Percentiles rank a stretch among this genome's conserved stretches.
Conservation (phyloP, 352 stramenopile species). For the Pythium dissimile region DNA sequence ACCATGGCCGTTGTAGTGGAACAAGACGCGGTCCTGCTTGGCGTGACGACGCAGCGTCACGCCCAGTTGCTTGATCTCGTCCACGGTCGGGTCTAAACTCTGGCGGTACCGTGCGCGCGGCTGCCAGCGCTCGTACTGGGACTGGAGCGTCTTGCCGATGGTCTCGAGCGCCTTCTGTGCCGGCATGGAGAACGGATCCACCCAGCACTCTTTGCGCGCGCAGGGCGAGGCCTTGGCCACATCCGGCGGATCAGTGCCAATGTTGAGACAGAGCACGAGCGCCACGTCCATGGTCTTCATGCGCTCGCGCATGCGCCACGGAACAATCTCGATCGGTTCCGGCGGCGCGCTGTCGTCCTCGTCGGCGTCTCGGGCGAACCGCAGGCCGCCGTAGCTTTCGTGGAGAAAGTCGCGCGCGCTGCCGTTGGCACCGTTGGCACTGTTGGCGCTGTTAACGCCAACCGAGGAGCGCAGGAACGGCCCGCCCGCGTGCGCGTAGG, state of each 20-base stretch:
- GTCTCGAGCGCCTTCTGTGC: constrained; percentile 94
- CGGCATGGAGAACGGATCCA: constrained; percentile 94
- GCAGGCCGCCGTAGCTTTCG: constrained; percentile 42
- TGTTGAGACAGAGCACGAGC: constrained; percentile 97
- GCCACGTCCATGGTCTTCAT: constrained; percentile 94
- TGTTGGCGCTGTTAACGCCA: too few species aligned
- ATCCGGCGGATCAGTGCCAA: constrained; percentile 97
- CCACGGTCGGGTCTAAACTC: constrained; percentile 95
- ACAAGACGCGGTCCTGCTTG: constrained; percentile 93
- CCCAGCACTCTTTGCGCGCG: constrained; percentile 97
- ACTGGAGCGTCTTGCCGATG: constrained; percentile 94
- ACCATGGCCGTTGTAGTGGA: constrained; percentile 99
- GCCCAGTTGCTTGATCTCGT: constrained; percentile 95
- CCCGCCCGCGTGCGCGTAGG: not conserved
- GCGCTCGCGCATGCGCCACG: constrained; percentile 83
- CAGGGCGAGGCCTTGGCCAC: constrained; percentile 96
- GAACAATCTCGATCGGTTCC: constrained; percentile 47
- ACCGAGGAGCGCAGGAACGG: too few species aligned
- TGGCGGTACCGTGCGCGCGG: constrained; percentile 91
- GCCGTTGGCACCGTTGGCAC: not conserved
- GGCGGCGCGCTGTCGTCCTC: constrained; percentile 19
- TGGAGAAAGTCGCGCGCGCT: constrained; percentile 18
- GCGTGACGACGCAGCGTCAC: constrained; percentile 89
- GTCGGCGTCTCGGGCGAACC: constrained; percentile 54
- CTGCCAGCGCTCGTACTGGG: constrained; percentile 97